Base-by-base conservation (phyloP, 208 protist species). In the Leptomonas seymouri region DNA sequence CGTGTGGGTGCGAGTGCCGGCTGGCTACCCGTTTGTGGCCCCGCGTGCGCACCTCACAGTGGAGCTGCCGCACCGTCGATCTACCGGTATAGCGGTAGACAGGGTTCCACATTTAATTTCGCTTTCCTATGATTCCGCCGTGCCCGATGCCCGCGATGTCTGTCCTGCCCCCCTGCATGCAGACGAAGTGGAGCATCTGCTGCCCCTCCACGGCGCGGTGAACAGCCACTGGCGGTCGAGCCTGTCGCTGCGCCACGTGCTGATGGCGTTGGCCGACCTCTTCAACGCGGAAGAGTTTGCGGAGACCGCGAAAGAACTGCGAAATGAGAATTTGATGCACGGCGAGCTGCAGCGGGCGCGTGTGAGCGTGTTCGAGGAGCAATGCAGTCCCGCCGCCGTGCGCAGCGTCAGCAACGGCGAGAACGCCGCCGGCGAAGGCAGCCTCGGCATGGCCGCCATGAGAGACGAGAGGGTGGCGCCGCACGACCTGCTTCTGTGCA, bases 401-500 rank as follows among this genome's bases (percentile, higher is more conserved):
- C 3, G 50, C 39, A 51, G 63, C 54, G 41, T 28, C 51, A 71
- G 63, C 62, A 69, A 58, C 34, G 59, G 39, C 2, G 36, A 27
- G 20, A 15, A 50, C 18, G 21, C 42, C 27, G 57, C 56, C 18
- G 64, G 65, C 21, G 61, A 81, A 31, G 85, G 77, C 31, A 82
- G 66, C 34, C 57, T 60, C 34, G 63, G 61, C 44, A 36, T 71
- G 51, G 60, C 61, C 3, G 64, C 44, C 34, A 54, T 45, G n/a
- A 30, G 54, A 7, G 65, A 54, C 20, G 67, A 71, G 28, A 57
- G 67, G 25, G 45, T 23, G n/a, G 48, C 49, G 2, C 61, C 65
- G 5, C 46, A 84, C 20, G 42, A 54, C 21, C 30, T 70, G 41
- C 54, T 70, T 39, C 83, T 93, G 55, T 99, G 97, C 97, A 72